Base-by-base conservation (phyloP, 2,329 filamentous ascomycete species). In the Daldinia sp. region DNA sequence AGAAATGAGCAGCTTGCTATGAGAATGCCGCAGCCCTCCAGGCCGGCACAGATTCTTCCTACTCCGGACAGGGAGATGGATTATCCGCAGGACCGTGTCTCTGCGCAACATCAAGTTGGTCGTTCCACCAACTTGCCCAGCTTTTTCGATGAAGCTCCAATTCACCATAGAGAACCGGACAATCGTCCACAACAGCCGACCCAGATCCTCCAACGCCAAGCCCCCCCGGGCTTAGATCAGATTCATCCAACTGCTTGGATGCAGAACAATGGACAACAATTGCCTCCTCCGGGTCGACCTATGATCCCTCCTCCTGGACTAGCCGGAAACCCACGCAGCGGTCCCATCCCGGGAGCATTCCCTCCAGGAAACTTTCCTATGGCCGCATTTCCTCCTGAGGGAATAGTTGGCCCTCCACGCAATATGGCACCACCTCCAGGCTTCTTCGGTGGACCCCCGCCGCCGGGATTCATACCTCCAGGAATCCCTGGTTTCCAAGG, bases 281-380 rank as follows among this genome's bases (percentile, higher is more conserved):
- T 84, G 68, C 82, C 82, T 58, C 81, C 81, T 41, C 82, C 82
- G 42, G 76, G 80, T 23, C 83, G 84, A 15, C 86, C 85, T 33
- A 89, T 90, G 82, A 86, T 88, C 37, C 87, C 87, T 26, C 88
- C 88, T n/a, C 88, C 87, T 3, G 88, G 88, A 15, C 82, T 90
- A 9, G 78, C 81, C 23, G 81, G 79, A 39, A 82, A 81, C 68
- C 66, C 78, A 67, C 81, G 82, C 37, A 82, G 80, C 71, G 82
- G 85, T 69, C 85, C 86, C 15, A 83, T 88, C 78, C 86, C 85
- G 59, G 85, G 84, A 69, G 88, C 89, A 82, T 89, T 87, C 73
- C 87, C 87, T 20, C 87, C 87, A n/a, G 64, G 59, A 30, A 88
- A 86, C 76, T 90, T 90, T 69, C 85, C 87, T 13, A 82, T 88